Conservation (phyloP, 2,329 filamentous ascomycete species). For the Ophiostoma montium region DNA sequence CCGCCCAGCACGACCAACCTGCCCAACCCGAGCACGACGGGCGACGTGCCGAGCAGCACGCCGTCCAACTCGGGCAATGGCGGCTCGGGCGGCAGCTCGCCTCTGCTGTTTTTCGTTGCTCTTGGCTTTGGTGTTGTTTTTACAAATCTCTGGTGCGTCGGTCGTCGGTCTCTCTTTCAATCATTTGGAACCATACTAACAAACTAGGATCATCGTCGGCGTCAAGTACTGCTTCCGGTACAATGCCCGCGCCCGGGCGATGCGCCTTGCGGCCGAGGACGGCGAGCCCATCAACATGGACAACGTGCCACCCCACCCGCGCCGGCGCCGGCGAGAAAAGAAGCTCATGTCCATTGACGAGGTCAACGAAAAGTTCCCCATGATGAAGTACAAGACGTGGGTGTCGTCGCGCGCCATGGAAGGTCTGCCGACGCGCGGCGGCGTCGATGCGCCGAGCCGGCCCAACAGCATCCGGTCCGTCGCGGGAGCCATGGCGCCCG, state of each 20-base stretch:
- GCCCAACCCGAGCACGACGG: not conserved
- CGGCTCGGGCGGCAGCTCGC: constrained; percentile 22
- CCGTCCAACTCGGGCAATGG: not conserved
- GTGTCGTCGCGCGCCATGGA: constrained; percentile 68
- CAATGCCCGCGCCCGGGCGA: constrained; percentile 78
- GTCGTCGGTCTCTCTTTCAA: not conserved
- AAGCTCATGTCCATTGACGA: constrained; percentile 99
- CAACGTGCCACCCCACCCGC: constrained; percentile 66
- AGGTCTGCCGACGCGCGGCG: constrained; percentile 71
- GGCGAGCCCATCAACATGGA: constrained; percentile 82
- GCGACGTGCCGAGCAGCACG: not conserved
- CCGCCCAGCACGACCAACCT: not conserved
- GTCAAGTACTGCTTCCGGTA: constrained; percentile 99
- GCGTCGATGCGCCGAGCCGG: constrained; percentile 62
- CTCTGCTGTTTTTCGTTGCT: constrained; percentile 29
- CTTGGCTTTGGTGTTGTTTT: constrained; percentile 96
- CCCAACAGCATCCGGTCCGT: constrained; percentile 59
- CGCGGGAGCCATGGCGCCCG: constrained; percentile 30
- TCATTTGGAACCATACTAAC: not conserved
- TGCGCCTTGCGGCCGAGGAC: constrained; percentile 62
- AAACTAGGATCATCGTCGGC: constrained; percentile 86
- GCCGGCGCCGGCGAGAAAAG: constrained; percentile 83
- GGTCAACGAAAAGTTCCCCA: constrained; percentile 91
- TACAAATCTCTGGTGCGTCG: constrained; percentile 84
- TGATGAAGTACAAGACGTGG: constrained; percentile 95